Evolutionary conservation across 192 early-diverging fungal species (phyloP), one percentile per base, ranked within the genome.

Genomic region (Coemansia sp.): DNA sequence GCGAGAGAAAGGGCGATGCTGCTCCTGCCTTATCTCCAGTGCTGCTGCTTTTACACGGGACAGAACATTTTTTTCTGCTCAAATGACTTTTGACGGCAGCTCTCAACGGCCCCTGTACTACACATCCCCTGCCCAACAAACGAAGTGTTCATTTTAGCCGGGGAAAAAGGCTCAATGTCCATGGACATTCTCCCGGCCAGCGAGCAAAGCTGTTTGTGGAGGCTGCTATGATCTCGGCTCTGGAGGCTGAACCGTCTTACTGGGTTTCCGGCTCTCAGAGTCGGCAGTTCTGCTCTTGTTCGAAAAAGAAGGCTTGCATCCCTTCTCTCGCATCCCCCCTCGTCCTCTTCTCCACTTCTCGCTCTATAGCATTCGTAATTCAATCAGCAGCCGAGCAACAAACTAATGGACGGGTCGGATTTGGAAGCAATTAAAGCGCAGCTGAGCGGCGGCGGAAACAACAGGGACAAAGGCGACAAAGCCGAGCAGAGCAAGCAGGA

Each of bases 401-500:
- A 19, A 37, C 56, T 42, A 57, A 72, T 77, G 75, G 68, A 59
- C 40, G 60, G 40, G 47, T 53, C 65, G 7, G 70, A 71, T 17
- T 57, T 72, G 8, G 65, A 72, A 4, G 71, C 71, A 31, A 51
- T 73, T 25, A 66, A 64, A 38, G 64, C 64, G 25, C 49, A 66
- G 24, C 61, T 67, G 12, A 38, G 43, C 31, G 29, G 56, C 5
- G 42, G 17, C 7, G 59, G 20, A 0, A 37, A 42, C 57, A 17
- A 0, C 65, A 7, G 51, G 39, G 41, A 29, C 40, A 31, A 54
- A 4, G 53, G n/a, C 27, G 49, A 22, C 57, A 57, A 59, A 25
- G 58, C 42, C 42, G 59, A 27, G 19, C 4, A 17, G 40, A 85
- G 86, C 29, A 86, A 94, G n/a, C 89, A 91, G 36, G 90, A 98